A percentile compares a stretch with the other conserved stretches of the same genome.
phyloP scores from a whole-genome alignment of 192 early-diverging fungal genomes.

The Coemansia sp. region DNA sequence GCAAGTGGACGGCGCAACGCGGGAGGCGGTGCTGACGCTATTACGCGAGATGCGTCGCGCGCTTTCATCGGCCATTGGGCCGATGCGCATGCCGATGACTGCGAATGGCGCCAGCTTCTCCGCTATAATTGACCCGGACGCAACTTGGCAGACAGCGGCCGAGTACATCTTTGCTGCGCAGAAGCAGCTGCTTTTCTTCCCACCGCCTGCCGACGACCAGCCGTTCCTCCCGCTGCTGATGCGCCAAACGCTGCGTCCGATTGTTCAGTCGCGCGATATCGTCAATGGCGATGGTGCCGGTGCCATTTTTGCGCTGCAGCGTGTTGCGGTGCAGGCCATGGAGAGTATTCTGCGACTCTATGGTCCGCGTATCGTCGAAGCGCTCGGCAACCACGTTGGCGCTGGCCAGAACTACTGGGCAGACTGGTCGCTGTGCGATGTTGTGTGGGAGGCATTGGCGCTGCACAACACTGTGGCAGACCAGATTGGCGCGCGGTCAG shows the following conservation, averaged over 20 bases:
- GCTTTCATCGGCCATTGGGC: slow-evolving; percentile 23
- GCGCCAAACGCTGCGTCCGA: slow-evolving; percentile 29
- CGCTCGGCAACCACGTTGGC: not conserved
- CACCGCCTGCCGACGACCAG: slow-evolving; percentile 2
- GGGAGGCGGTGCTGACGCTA: slow-evolving; percentile 79
- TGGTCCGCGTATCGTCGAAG: slow-evolving; percentile 12
- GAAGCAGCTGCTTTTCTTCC: slow-evolving; percentile 43
- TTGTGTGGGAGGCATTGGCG: slow-evolving; percentile 45
- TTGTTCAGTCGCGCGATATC: slow-evolving; percentile 18
- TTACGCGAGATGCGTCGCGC: slow-evolving; percentile 81
- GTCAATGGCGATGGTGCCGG: slow-evolving; percentile 14
- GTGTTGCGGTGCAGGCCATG: slow-evolving; percentile 30
- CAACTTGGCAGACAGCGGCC: slow-evolving; percentile 36
- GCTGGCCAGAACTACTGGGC: not conserved
- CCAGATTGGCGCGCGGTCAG: not conserved
- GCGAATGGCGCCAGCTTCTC: not conserved
- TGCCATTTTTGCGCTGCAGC: slow-evolving; percentile 23
- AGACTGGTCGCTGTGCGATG: slow-evolving; percentile 25
- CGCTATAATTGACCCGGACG: slow-evolving; percentile 35
- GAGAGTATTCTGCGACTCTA: slow-evolving; percentile 43
- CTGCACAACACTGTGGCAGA: slow-evolving; percentile 23
- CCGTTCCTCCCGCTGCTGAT: slow-evolving; percentile 18
- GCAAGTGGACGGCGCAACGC: slow-evolving; percentile 64
- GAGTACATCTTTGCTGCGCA: slow-evolving; percentile 37
- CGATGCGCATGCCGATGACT: not conserved